Conservation (phyloP, 2,329 filamentous ascomycete genomes). For the Trichoderma afroharzianum region DNA sequence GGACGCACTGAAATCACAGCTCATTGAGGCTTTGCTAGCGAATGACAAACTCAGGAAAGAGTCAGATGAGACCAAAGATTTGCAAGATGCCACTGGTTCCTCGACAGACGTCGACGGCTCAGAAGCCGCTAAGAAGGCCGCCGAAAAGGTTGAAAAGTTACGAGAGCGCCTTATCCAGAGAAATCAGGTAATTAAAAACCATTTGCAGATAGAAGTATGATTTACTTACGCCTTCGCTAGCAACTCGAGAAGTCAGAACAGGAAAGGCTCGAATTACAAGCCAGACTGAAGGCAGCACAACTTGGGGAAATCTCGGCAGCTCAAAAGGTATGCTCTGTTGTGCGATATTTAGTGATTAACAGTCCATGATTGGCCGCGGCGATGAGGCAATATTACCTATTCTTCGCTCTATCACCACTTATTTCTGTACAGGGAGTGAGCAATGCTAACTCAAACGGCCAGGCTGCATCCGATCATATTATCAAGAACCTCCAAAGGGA, state of each 20-base stretch:
- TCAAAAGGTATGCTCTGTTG: slow-evolving; percentile 47
- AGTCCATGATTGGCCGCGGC: not conserved
- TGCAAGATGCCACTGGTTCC: slow-evolving; percentile 37
- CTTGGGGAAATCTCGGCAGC: slow-evolving; percentile 46
- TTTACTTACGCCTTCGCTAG: slow-evolving; percentile 30
- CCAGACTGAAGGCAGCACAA: slow-evolving; percentile 51
- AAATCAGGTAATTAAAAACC: slow-evolving; percentile 52
- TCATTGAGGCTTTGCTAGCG: slow-evolving; percentile 56
- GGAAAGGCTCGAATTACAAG: slow-evolving; percentile 54
- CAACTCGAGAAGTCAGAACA: slow-evolving; percentile 58
- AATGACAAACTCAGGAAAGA: slow-evolving; percentile 59
- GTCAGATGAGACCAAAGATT: slow-evolving; percentile 44
- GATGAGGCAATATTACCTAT: not conserved
- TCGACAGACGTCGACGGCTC: slow-evolving; percentile 33
- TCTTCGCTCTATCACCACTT: not conserved
- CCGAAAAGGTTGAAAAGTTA: slow-evolving; percentile 57
- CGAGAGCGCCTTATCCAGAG: slow-evolving; percentile 52
- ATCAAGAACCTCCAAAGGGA: slow-evolving; percentile 72
- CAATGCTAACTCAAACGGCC: slow-evolving; percentile 4
- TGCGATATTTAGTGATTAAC: not conserved
- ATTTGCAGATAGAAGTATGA: not conserved
- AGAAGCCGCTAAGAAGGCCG: slow-evolving; percentile 39
- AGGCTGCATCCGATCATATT: slow-evolving; percentile 51
- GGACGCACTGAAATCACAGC: slow-evolving; percentile 56
- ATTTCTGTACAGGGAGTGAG: not conserved